Conservation (phyloP, 2,329 filamentous ascomycete genomes). For the Diaporthe citriasiana region DNA sequence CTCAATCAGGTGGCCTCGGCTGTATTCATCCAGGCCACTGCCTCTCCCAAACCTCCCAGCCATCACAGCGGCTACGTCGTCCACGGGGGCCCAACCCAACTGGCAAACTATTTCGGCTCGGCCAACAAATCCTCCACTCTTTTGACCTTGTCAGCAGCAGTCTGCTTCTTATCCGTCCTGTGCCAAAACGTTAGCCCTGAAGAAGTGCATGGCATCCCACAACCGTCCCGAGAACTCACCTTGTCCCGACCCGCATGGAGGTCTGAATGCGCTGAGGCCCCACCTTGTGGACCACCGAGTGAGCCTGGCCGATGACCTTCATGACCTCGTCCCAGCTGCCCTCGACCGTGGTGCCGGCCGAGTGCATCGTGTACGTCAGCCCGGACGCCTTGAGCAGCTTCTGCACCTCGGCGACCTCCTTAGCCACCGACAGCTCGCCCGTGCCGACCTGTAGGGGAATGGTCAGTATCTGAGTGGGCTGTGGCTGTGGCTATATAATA, state of each 20-base stretch:
- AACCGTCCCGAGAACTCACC: constrained; percentile 61
- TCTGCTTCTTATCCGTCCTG: constrained; percentile 89
- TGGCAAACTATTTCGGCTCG: constrained; percentile 41
- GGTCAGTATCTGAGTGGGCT: too few relatives aligned
- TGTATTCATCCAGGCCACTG: too few relatives aligned
- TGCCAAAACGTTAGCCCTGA: neutral
- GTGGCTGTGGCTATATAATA: too few relatives aligned
- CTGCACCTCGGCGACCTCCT: constrained; percentile 91
- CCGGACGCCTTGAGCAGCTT: constrained; percentile 85
- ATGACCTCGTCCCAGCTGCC: constrained; percentile 93
- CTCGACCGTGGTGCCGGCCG: constrained; percentile 93
- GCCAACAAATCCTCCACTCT: constrained; percentile 67
- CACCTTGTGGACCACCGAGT: constrained; percentile 80
- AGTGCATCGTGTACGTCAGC: constrained; percentile 90
- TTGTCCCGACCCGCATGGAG: constrained; percentile 87
- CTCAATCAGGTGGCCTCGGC: neutral
- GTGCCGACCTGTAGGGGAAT: constrained; percentile 77
- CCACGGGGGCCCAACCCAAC: too few relatives aligned
- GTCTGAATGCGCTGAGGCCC: constrained; percentile 89
- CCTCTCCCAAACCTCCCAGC: too few relatives aligned
- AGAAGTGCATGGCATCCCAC: too few relatives aligned
- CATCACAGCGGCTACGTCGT: too few relatives aligned
- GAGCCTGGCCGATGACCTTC: constrained; percentile 86
- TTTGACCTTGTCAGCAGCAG: constrained; percentile 83
- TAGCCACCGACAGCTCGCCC: constrained; percentile 79